phyloP scores from a whole-genome alignment of 2,329 filamentous ascomycete species.

The Aspergillus latus region DNA sequence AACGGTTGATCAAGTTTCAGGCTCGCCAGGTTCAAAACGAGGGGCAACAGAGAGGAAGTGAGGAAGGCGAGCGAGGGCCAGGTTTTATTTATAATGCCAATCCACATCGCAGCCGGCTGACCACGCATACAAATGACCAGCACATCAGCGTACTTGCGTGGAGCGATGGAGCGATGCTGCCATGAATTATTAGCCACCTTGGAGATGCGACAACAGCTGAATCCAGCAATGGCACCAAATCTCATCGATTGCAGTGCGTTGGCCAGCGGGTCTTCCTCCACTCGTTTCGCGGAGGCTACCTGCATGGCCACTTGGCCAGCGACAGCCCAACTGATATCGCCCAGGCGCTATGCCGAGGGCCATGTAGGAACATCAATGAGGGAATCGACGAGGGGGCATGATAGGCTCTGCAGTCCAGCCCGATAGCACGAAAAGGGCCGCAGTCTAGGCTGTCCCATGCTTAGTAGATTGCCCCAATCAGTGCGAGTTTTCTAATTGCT shows the following conservation, averaged over 20 bases:
- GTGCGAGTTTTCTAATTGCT: neutral
- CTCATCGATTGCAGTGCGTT: conserved; percentile 16
- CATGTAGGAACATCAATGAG: conserved; percentile 22
- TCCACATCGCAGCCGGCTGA: conserved; percentile 16
- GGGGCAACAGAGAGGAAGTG: conserved; percentile 2
- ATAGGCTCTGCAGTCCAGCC: conserved; percentile 18
- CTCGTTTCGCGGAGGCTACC: conserved; percentile 24
- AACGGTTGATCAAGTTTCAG: conserved; percentile 5
- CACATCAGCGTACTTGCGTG: conserved; percentile 22
- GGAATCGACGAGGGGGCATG: conserved; percentile 9
- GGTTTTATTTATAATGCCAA: conserved; percentile 13
- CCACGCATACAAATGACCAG: conserved; percentile 27
- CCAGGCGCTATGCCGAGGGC: conserved; percentile 16
- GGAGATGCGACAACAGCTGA: conserved; percentile 19
- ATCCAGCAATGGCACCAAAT: conserved; percentile 17
- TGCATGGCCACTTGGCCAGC: conserved; percentile 29
- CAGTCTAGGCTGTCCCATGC: conserved; percentile 2
- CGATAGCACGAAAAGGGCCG: conserved; percentile 10
- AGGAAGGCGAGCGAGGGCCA: neutral
- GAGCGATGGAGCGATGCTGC: conserved; percentile 15
- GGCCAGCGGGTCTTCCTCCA: conserved; percentile 26
- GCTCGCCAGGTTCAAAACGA: neutral
- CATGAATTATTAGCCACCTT: conserved; percentile 19
- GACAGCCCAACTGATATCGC: conserved; percentile 14
- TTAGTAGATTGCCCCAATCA: conserved; percentile 9